These are phyloP conservation scores for Friedmanniomyces endolithicus DNA, from an alignment of 495 filamentous ascomycete species.

Conservation along the genomic window DNA sequence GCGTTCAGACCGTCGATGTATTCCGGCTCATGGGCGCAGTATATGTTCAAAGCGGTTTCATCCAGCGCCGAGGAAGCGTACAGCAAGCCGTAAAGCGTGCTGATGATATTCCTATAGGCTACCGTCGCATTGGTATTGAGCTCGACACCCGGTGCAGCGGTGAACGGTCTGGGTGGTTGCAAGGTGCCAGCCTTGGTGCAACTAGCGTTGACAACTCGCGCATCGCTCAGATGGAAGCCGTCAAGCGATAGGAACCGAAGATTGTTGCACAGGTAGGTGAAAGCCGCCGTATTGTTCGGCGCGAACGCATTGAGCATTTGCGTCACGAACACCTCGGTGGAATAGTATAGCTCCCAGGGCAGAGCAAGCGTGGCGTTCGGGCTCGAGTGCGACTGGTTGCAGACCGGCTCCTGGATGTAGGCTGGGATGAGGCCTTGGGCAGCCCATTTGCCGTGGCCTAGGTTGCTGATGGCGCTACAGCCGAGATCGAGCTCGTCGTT, in stretches of 20 bases:
- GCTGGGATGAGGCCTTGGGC: not conserved
- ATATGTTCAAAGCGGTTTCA: not conserved
- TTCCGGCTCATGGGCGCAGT: constrained; percentile 7
- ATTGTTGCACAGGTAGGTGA: constrained; percentile 6
- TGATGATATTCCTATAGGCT: constrained; percentile 6
- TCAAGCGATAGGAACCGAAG: constrained; percentile 5
- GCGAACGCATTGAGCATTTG: constrained; percentile 10
- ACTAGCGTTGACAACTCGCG: not conserved
- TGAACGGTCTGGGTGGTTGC: not conserved
- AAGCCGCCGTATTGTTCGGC: not conserved
- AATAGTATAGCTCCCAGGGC: not conserved
- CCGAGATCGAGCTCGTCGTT: constrained; percentile 2
- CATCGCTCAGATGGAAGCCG: constrained; percentile 1
- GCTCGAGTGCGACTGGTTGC: not conserved
- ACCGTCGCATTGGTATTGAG: not conserved
- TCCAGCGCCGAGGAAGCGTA: not conserved
- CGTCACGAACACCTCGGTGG: constrained; percentile 7
- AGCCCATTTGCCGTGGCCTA: constrained; percentile 5
- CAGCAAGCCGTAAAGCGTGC: constrained; percentile 6
- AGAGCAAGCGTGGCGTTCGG: constrained; percentile 5
- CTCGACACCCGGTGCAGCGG: not conserved
- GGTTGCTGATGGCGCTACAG: not conserved
- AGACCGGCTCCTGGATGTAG: constrained; percentile 2
- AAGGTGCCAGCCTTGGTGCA: not conserved
- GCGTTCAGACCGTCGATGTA: constrained; percentile 3